phyloP scores from a whole-genome alignment of 2,329 filamentous ascomycete species.

The Phaeosphaeriaceae sp. region DNA sequence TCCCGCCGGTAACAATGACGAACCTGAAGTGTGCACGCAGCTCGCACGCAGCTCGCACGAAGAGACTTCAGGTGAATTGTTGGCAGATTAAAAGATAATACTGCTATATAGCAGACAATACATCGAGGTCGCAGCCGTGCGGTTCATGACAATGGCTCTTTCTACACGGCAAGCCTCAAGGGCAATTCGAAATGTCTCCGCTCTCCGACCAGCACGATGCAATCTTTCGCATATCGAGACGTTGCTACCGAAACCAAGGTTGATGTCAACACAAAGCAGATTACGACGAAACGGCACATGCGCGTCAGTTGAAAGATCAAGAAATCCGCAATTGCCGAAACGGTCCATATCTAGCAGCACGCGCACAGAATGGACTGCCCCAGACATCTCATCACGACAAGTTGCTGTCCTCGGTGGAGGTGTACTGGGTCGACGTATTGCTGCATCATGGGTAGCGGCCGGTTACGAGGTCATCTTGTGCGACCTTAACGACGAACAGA shows the following conservation, averaged over 20 bases:
- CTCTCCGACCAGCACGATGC: not conserved
- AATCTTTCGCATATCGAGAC: not conserved
- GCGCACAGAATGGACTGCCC: conserved; percentile 9
- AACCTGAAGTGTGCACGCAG: not conserved
- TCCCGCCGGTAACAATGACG: not conserved
- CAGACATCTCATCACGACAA: conserved; percentile 9
- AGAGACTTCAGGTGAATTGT: not conserved
- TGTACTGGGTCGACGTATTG: conserved; percentile 17
- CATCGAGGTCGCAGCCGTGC: not conserved
- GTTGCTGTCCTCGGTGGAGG: conserved; percentile 18
- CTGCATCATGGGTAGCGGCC: conserved; percentile 16
- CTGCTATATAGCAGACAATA: not conserved
- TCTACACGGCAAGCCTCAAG: not conserved
- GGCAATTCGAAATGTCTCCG: not conserved
- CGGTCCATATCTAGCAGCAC: conserved; percentile 2
- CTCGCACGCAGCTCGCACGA: not conserved
- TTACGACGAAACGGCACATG: not conserved
- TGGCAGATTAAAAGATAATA: not conserved
- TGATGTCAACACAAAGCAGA: not conserved
- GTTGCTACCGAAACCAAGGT: not conserved
- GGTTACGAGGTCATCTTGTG: conserved; percentile 14
- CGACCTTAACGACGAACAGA: conserved; percentile 14
- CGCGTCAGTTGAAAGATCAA: not conserved
- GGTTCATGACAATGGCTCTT: not conserved
- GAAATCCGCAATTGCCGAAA: not conserved